Conservation (phyloP, 208 protist genomes). For the Acanthamoeba polyphaga region DNA sequence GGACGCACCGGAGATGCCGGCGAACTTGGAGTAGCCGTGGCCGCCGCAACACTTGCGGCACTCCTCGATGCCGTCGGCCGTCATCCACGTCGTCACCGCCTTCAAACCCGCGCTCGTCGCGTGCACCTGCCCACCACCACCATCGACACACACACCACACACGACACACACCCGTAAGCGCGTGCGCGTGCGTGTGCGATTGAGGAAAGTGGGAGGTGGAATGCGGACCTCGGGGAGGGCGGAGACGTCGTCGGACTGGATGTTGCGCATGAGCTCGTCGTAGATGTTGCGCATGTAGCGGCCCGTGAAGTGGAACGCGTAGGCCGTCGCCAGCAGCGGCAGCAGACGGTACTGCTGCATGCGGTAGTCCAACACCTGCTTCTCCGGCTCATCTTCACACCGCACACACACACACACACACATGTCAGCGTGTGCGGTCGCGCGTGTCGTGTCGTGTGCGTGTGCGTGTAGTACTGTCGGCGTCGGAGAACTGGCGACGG, state of each 20-base stretch:
- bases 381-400: background rate
- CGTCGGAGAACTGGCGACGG: constrained; percentile 80
- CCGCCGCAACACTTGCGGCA: constrained; percentile 43
- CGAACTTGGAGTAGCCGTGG: constrained; percentile 68
- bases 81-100: background rate
- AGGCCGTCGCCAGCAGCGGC: constrained; percentile 48
- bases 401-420: too few species aligned
- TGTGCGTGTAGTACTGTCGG: background rate
- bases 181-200: too few species aligned
- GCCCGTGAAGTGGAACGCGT: constrained; percentile 71
- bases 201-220: background rate
- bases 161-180: background rate
- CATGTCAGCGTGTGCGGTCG: too few species aligned
- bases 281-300: constrained; percentile 63
- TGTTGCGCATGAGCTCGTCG: constrained; percentile 6
- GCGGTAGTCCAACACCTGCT: constrained; percentile 74
- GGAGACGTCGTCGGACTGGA: background rate
- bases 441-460: too few species aligned
- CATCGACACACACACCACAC: too few species aligned
- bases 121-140: background rate
- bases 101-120: constrained; percentile 73
- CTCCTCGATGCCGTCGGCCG: constrained; percentile 45
- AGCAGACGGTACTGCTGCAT: constrained; percentile 74
- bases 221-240: background rate
- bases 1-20: constrained; percentile 5